These are phyloP conservation scores for Suillus paluster DNA, from an alignment of 768 basidiomycete genomes.

Conservation along the genomic window DNA sequence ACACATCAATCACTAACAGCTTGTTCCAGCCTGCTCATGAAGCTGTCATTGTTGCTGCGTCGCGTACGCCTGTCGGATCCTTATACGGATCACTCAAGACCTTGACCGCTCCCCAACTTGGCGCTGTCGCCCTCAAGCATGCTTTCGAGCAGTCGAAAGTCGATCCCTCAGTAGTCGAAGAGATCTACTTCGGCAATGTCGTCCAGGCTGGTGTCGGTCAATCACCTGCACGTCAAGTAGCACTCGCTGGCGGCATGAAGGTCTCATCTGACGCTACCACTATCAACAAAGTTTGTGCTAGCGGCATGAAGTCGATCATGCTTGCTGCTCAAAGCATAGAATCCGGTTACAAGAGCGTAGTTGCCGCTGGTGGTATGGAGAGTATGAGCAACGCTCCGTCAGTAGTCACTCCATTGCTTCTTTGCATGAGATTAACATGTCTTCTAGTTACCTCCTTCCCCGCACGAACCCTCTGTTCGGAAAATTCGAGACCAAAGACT, in stretches of 20 bases:
- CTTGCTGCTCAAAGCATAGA: constrained; percentile 90
- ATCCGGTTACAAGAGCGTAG: constrained; percentile 82
- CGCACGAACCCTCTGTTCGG: constrained; percentile 86
- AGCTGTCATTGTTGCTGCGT: constrained; percentile 92
- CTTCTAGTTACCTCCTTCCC: constrained; percentile 73
- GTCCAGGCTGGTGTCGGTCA: constrained; percentile 98
- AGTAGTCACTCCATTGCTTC: constrained; percentile 38
- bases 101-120: constrained; percentile 90
- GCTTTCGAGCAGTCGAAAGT: constrained; percentile 83
- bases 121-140: constrained; percentile 85
- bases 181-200: constrained; percentile 97
- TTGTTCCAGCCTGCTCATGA: constrained; percentile 61
- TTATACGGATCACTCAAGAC: constrained; percentile 89
- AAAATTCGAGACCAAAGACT: constrained; percentile 85
- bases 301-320: constrained; percentile 95
- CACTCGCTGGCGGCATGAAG: constrained; percentile 81
- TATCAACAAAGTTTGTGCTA: constrained; percentile 99
- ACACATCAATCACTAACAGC: neutral
- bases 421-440: constrained; percentile 9
- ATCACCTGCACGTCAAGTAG: constrained; percentile 95
- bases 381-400: constrained; percentile 99
- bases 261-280: constrained; percentile 93
- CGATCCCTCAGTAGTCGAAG: constrained; percentile 84
- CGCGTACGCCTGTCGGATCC: constrained; percentile 93
- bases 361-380: constrained; percentile 98